phyloP scores from a whole-genome alignment of 257 asterid genomes.

The Sherardia arvensis region DNA sequence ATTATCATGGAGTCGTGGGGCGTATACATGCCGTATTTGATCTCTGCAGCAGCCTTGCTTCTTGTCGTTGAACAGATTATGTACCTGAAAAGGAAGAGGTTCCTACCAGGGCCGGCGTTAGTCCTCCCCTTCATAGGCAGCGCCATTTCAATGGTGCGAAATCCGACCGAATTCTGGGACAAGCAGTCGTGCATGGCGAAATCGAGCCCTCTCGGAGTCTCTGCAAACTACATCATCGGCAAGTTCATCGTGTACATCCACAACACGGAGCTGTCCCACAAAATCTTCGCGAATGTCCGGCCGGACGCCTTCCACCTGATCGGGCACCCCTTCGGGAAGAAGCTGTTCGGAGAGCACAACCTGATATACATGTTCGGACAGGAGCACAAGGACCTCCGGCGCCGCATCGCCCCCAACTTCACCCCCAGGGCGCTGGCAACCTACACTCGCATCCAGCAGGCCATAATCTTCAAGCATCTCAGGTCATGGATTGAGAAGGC shows the following conservation, averaged over 20 bases:
- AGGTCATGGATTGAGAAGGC: constrained; percentile 42
- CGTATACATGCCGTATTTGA: constrained; percentile 33
- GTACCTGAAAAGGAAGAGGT: constrained; percentile 57
- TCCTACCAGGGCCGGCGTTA: constrained; percentile 70
- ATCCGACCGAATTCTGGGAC: constrained; percentile 70
- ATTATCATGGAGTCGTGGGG: constrained; percentile 32
- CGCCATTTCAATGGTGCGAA: constrained; percentile 48
- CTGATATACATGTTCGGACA: constrained; percentile 84
- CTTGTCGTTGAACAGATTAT: constrained; percentile 63
- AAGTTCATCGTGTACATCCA: constrained; percentile 69
- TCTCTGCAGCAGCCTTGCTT: constrained; percentile 31
- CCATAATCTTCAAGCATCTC: constrained; percentile 54
- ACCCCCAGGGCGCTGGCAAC: constrained; percentile 68
- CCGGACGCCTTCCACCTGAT: constrained; percentile 88
- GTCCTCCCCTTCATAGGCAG: constrained; percentile 73
- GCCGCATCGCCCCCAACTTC: constrained; percentile 74
- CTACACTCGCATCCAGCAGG: constrained; percentile 53
- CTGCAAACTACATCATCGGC: constrained; percentile 73
- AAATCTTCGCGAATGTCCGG: constrained; percentile 72
- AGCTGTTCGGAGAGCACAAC: constrained; percentile 79
- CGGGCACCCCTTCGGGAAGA: constrained; percentile 88
- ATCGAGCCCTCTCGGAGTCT: constrained; percentile 56
- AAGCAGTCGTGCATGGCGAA: constrained; percentile 55
- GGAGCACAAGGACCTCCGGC: constrained; percentile 72
- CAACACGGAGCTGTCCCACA: constrained; percentile 68